These are phyloP conservation scores for Cynanchum wilfordii DNA, from an alignment of 257 asterid species.

Conservation along the genomic window DNA sequence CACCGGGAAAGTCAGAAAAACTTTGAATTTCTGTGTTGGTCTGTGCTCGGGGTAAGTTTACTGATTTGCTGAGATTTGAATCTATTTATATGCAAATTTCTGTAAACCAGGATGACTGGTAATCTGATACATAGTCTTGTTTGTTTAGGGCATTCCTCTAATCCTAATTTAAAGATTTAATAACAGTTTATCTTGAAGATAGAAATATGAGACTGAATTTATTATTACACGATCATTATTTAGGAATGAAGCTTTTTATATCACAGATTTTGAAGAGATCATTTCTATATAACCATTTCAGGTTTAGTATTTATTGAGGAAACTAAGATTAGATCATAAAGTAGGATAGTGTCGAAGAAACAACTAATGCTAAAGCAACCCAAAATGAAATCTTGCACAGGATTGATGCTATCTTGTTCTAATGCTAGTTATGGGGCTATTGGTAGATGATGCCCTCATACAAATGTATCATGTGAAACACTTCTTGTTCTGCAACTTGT, in stretches of 20 bases:
- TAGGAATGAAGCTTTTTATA: not conserved
- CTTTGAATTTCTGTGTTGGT: slow-evolving; percentile 78
- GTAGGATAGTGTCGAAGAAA: not conserved
- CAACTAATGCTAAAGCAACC: not conserved
- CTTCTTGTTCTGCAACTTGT: not conserved
- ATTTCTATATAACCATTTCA: not conserved
- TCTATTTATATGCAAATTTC: not conserved
- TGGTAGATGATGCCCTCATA: not conserved
- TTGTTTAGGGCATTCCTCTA: not conserved
- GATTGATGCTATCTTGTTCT: not conserved
- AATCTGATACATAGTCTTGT: not conserved
- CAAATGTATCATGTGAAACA: not conserved
- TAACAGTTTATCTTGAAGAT: not conserved
- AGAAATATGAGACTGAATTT: not conserved
- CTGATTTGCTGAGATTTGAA: slow-evolving; percentile 10
- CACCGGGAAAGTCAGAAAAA: slow-evolving; percentile 76
- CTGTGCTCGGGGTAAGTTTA: slow-evolving; percentile 88
- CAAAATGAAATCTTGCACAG: not conserved
- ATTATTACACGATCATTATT: not conserved
- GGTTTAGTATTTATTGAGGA: not conserved
- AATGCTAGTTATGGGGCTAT: not conserved
- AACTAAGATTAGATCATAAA: not conserved
- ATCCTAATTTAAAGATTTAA: not conserved
- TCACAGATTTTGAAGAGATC: not conserved
- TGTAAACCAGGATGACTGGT: not conserved